Percentiles rank a stretch among this genome's conserved stretches.
phyloP scores from a whole-genome alignment of 2,329 filamentous ascomycete genomes.

The Westerdykella aurantiaca region DNA sequence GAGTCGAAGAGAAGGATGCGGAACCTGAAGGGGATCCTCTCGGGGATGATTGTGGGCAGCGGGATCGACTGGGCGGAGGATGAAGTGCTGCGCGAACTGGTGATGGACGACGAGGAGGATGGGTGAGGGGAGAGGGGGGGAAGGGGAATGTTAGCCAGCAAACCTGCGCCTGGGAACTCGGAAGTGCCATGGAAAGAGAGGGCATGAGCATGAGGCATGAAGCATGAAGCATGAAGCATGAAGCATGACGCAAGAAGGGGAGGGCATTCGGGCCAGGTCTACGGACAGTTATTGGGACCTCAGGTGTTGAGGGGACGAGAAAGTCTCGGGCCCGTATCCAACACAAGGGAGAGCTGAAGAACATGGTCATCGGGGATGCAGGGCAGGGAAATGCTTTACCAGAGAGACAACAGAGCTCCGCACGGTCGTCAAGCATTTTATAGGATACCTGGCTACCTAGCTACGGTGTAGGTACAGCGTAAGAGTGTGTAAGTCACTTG shows the following conservation, averaged over 20 bases:
- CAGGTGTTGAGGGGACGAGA: not conserved
- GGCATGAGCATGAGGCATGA: not conserved
- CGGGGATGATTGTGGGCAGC: slow-evolving; percentile 59
- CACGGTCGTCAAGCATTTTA: too few species aligned
- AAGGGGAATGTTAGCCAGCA: not conserved
- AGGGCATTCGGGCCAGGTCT: not conserved
- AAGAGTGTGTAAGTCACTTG: too few species aligned
- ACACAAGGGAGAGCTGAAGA: too few species aligned
- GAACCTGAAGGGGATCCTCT: slow-evolving; percentile 65
- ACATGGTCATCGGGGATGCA: too few species aligned
- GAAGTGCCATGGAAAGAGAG: not conserved
- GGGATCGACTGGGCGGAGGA: slow-evolving; percentile 76
- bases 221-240: too few species aligned
- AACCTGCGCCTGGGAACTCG: too few species aligned
- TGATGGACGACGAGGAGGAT: slow-evolving; percentile 59
- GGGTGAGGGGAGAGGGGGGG: slow-evolving; percentile 7
- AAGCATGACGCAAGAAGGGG: too few species aligned
- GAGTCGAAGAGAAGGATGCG: slow-evolving; percentile 92
- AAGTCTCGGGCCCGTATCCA: too few species aligned
- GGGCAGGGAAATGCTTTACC: too few species aligned
- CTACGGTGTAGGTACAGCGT: too few species aligned
- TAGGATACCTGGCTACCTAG: too few species aligned
- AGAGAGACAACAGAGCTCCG: too few species aligned
- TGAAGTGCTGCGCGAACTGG: slow-evolving; percentile 60
- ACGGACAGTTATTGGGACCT: not conserved